phyloP scores from a whole-genome alignment of 176 grass and related monocot genomes.

The Carex kokanica region DNA sequence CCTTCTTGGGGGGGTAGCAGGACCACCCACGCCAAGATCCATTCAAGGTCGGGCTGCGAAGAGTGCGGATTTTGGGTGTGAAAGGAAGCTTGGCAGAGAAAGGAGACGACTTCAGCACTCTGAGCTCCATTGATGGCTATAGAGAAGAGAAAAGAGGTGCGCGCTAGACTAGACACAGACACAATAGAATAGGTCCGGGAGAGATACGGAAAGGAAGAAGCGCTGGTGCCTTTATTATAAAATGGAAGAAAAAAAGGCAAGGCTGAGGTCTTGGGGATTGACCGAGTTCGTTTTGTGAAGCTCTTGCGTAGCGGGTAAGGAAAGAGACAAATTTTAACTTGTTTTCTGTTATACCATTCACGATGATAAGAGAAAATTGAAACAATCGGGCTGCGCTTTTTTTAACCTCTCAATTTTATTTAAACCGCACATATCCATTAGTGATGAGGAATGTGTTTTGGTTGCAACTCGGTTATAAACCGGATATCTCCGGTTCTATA shows the following conservation, averaged over 20 bases:
- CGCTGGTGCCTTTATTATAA: not conserved
- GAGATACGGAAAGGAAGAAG: not conserved
- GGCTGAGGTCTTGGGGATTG: not conserved
- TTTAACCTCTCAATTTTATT: not conserved
- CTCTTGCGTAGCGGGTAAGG: not conserved
- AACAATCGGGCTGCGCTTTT: not conserved
- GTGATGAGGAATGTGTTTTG: not conserved
- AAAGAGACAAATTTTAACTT: not conserved
- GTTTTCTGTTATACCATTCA: not conserved
- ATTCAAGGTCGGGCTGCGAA: not conserved
- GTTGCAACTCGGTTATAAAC: not conserved
- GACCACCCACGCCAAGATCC: constrained; percentile 4
- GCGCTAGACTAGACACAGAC: not conserved
- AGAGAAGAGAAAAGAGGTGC: not conserved
- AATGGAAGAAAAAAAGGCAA: not conserved
- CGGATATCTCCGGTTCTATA: not conserved
- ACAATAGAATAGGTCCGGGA: not conserved
- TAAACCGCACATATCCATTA: not conserved
- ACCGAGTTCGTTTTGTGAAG: not conserved
- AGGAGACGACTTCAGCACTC: constrained; percentile 18
- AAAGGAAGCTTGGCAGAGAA: not conserved
- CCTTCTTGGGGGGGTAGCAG: not conserved
- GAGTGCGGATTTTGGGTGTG: not conserved
- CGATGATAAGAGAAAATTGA: not conserved
- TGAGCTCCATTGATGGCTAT: constrained; percentile 30